A percentile compares a stretch with the other conserved stretches of the same genome.
Evolutionary conservation across 164 flowering plant species (phyloP).

Genomic region (Vitis amurensis): DNA sequence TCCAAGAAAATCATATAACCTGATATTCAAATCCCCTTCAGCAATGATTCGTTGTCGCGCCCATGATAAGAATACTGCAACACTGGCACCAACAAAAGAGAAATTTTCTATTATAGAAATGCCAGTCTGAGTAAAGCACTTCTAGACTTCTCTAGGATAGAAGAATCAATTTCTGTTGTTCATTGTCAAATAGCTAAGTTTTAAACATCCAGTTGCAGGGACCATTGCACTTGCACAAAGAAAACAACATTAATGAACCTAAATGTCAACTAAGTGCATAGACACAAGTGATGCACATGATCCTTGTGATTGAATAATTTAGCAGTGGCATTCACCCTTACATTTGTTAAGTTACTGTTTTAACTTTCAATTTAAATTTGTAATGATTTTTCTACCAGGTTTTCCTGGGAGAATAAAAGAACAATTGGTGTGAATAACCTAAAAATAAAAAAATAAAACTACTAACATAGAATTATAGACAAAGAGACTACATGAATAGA

Average conservation of each 20-base stretch:
- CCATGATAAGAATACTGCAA: constrained; percentile 89
- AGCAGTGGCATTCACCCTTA: no score
- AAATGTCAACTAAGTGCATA: background rate
- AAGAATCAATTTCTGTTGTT: background rate
- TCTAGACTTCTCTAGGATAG: no score
- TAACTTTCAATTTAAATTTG: no score
- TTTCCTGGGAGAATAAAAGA: no score
- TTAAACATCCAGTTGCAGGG: background rate
- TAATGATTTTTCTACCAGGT: no score
- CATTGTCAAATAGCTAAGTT: background rate
- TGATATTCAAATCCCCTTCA: constrained; percentile 26
- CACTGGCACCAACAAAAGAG: constrained; percentile 44
- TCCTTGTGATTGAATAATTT: background rate
- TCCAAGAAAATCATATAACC: constrained; percentile 28
- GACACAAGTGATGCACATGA: background rate
- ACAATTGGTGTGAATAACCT: no score
- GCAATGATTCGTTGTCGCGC: constrained; percentile 49
- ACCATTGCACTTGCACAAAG: no score
- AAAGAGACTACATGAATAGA: no score
- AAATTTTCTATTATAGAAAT: background rate
- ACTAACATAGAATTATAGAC: no score
- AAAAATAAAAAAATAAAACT: no score
- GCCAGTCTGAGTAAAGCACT: background rate
- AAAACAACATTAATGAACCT: no score
- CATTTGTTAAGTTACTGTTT: no score